Base-by-base conservation (phyloP, 352 stramenopile species). In the Paralagenidium karlingii region DNA sequence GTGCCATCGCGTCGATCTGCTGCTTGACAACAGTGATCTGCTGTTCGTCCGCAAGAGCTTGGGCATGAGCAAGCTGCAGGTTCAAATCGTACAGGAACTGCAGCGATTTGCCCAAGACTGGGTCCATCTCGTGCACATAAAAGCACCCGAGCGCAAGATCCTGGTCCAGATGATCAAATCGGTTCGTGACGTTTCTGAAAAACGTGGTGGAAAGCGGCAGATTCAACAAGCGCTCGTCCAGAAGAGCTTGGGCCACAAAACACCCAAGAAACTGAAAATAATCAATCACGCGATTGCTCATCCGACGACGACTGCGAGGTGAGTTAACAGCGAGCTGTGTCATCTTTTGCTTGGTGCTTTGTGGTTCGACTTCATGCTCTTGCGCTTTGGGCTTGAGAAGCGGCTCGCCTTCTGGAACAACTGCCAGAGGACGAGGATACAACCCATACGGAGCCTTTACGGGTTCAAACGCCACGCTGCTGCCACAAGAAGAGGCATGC, bases 141-240 rank as follows among this genome's bases (percentile, higher is more conserved):
- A n/a, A n/a, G n/a, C n/a, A n/a, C 5, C 26, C 61, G 2, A 93
- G 55, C 22, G 77, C n/a, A n/a, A n/a, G n/a, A n/a, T n/a, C n/a
- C n/a, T n/a, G n/a, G n/a, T n/a, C n/a, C n/a, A n/a, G n/a, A n/a
- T n/a, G n/a, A n/a, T n/a, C n/a, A n/a, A n/a, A n/a, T n/a, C n/a
- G n/a, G n/a, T n/a, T n/a, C n/a, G n/a, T 51, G 31, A n/a, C n/a
- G n/a, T n/a, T n/a, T n/a, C n/a, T n/a, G n/a, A 89, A 38, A 30
- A 93, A 83, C 26, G 82, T 68, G 7, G 71, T 58, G 13, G 82
- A 67, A 21, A 94, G 60, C 25, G 82, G 77, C 20, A 93, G 40
- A 33, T 90, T 83, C 21, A 94, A 41, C 39, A 93, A 43, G 3
- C 82, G 68, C 16, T 88, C 75, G 55, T 94, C 82, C 21, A 92